Evolutionary conservation across 257 asterid genomes (phyloP).

Genomic region (Craterostigma plantagineum): DNA sequence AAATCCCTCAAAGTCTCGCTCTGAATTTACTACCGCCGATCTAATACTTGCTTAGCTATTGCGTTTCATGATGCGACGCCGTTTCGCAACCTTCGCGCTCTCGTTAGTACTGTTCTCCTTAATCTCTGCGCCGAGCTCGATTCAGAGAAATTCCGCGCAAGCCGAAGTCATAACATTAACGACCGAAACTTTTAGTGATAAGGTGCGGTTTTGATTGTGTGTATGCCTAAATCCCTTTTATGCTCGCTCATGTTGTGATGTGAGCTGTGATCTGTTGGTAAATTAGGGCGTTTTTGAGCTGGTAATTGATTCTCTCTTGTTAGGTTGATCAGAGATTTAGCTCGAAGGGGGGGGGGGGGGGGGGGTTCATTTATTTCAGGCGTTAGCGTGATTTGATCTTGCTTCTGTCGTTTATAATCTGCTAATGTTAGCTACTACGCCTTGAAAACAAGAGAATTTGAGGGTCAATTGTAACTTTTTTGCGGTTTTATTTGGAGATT

Average conservation of each 20-base stretch:
- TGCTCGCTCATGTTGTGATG: constrained; percentile 2
- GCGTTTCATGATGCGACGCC: constrained; percentile 15
- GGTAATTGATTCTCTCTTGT: no score
- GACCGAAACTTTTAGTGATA: constrained; percentile 59
- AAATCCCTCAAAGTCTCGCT: no score
- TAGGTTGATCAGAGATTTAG: no score
- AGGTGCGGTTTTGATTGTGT: constrained; percentile 23
- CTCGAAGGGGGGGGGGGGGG: no score
- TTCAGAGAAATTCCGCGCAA: constrained; percentile 16
- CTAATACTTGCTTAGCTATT: neutral
- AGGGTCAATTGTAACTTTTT: neutral
- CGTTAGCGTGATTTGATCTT: neutral
- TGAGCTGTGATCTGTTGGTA: neutral
- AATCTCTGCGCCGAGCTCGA: constrained; percentile 18
- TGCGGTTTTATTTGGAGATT: neutral
- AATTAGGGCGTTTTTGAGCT: no score
- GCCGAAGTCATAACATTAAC: constrained; percentile 85
- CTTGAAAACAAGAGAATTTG: neutral
- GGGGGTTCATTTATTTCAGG: neutral
- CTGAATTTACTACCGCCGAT: no score
- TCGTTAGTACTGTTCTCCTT: constrained; percentile 13
- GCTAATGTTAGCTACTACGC: no score
- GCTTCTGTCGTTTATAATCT: no score
- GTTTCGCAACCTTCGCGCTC: constrained; percentile 4
- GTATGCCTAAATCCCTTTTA: neutral